Percentiles rank a stretch among this genome's conserved stretches.
These are phyloP conservation scores for Lasiodiplodia citricola DNA, from an alignment of 2,329 filamentous ascomycete genomes.

Conservation along the genomic window DNA sequence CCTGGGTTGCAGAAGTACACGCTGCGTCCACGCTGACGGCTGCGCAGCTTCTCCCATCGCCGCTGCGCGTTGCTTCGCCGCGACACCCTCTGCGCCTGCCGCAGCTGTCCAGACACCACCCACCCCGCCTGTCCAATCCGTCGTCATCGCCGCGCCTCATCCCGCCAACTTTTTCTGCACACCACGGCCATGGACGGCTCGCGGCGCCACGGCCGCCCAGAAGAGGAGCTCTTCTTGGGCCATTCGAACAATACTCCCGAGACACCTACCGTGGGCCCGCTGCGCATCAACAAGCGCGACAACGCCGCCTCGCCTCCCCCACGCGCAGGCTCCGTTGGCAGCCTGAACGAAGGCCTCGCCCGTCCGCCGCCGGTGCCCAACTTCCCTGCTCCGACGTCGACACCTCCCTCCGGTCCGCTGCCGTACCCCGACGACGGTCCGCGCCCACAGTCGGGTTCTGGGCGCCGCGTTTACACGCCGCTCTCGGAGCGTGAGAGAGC, in stretches of 20 bases:
- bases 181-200: slow-evolving; percentile 47
- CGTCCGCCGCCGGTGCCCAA: slow-evolving; percentile 57
- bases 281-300: slow-evolving; percentile 79
- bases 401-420: slow-evolving; percentile 49
- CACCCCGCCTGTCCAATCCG: background rate
- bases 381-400: slow-evolving; percentile 67
- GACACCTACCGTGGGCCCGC: slow-evolving; percentile 80
- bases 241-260: slow-evolving; percentile 54
- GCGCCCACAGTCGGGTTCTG: slow-evolving; percentile 32
- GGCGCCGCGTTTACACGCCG: slow-evolving; percentile 41
- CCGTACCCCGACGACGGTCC: slow-evolving; percentile 54
- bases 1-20: background rate
- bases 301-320: slow-evolving; percentile 60
- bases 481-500: slow-evolving; percentile 43
- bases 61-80: background rate
- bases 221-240: slow-evolving; percentile 82
- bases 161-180: slow-evolving; percentile 4
- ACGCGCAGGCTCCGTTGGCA: slow-evolving; percentile 67
- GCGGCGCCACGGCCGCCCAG: slow-evolving; percentile 67
- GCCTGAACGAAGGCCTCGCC: slow-evolving; percentile 49
- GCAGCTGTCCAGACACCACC: slow-evolving; percentile 16
- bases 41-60: slow-evolving; percentile 1
- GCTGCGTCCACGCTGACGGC: slow-evolving; percentile 2
- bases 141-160: background rate
- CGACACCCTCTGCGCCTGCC: slow-evolving; percentile 12